Percentiles rank a stretch among this genome's conserved stretches.
These are phyloP conservation scores for Penicillium fimorum DNA, from an alignment of 495 filamentous ascomycete species.

Conservation along the genomic window DNA sequence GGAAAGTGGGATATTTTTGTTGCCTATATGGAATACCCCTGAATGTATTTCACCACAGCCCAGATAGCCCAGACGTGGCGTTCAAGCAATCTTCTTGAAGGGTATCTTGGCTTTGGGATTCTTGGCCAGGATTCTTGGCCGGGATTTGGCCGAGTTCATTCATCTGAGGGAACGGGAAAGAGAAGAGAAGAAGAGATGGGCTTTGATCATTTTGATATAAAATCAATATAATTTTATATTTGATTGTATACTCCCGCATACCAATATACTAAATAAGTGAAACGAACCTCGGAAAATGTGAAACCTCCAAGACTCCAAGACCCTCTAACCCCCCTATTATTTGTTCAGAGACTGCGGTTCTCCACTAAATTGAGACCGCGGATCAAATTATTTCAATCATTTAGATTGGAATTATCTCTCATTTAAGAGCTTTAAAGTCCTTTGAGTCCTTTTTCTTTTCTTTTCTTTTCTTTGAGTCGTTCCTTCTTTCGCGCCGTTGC, in stretches of 20 bases:
- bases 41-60: not conserved
- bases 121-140: not conserved
- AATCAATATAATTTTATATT: not conserved
- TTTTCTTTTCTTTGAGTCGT: constrained; percentile 24
- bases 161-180: not conserved
- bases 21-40: not conserved
- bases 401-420: constrained; percentile 3
- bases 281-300: not conserved
- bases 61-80: not conserved
- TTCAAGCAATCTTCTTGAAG: not conserved
- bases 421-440: not conserved
- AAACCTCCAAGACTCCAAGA: constrained; percentile 1
- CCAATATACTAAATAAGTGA: not conserved
- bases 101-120: not conserved
- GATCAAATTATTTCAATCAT: not conserved
- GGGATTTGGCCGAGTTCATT: not conserved
- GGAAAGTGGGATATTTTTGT: not conserved
- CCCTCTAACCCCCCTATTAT: constrained; percentile 1
- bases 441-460: constrained; percentile 9
- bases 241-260: not conserved
- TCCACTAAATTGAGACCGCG: constrained; percentile 5
- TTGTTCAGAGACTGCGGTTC: not conserved
- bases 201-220: not conserved
- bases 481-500: constrained; percentile 23
- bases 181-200: not conserved